Percentiles rank a stretch among this genome's conserved stretches.
These are phyloP conservation scores for Penicillium sp. DNA, from an alignment of 2,329 filamentous ascomycete species.

Conservation along the genomic window DNA sequence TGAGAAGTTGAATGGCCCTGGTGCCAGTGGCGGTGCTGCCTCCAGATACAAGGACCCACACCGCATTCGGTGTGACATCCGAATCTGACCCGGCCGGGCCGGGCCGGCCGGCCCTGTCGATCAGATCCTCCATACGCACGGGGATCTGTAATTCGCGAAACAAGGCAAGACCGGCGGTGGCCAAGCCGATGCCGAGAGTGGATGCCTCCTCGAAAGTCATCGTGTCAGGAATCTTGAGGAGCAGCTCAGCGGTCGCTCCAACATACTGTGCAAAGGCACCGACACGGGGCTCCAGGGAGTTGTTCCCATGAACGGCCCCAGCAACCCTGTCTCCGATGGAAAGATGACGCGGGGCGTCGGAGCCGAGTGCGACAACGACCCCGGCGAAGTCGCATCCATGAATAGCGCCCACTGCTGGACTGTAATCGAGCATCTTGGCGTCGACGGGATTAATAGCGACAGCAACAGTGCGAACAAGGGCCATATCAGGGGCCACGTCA, in stretches of 20 bases:
- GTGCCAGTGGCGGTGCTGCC: not conserved
- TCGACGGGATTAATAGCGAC: slow-evolving; percentile 23
- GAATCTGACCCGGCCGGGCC: not conserved
- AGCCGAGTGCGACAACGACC: slow-evolving; percentile 11
- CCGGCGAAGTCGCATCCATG: slow-evolving; percentile 18
- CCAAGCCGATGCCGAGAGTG: slow-evolving; percentile 20
- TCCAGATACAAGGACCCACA: not conserved
- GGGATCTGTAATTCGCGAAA: slow-evolving; percentile 3
- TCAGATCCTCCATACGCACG: not conserved
- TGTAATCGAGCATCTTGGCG: slow-evolving; percentile 14
- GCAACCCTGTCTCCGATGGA: slow-evolving; percentile 14
- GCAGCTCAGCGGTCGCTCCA: slow-evolving; percentile 34
- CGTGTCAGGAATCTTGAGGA: slow-evolving; percentile 34
- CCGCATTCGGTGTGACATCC: not conserved
- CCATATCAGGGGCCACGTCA: slow-evolving; percentile 4
- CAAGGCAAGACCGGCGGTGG: slow-evolving; percentile 14
- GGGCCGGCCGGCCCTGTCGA: not conserved
- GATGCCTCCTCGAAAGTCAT: slow-evolving; percentile 33
- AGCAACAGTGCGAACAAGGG: slow-evolving; percentile 5
- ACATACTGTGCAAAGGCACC: slow-evolving; percentile 30
- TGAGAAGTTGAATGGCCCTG: not conserved
- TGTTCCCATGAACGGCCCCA: slow-evolving; percentile 9
- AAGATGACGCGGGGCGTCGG: slow-evolving; percentile 17
- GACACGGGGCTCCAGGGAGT: not conserved
- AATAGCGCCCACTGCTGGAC: slow-evolving; percentile 7